phyloP scores from a whole-genome alignment of 2,329 filamentous ascomycete species.

The Scedosporium boydii region DNA sequence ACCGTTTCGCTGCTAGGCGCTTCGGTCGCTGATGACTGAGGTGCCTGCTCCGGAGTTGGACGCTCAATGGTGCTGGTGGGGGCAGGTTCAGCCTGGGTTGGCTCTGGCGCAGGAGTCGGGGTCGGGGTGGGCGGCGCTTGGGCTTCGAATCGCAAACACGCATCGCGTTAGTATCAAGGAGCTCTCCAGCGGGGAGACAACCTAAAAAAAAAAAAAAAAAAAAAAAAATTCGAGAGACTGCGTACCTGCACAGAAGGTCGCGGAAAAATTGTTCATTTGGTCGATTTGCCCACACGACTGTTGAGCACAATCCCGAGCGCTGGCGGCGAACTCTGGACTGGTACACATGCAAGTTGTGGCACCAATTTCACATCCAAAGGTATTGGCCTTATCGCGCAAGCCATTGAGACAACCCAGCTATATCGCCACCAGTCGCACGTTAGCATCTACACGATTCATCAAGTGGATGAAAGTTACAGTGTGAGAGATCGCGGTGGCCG shows the following conservation, averaged over 20 bases:
- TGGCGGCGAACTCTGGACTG: slow-evolving; percentile 21
- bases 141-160: neutral
- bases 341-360: slow-evolving; percentile 30
- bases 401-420: slow-evolving; percentile 10
- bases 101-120: neutral
- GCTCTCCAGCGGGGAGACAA: neutral
- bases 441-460: neutral
- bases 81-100: slow-evolving; percentile 4
- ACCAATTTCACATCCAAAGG: slow-evolving; percentile 11
- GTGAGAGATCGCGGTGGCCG: neutral
- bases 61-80: slow-evolving; percentile 4
- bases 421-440: neutral
- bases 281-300: slow-evolving; percentile 17
- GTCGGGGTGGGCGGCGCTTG: neutral
- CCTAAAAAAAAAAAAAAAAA: neutral
- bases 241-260: slow-evolving; percentile 20
- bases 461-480: neutral
- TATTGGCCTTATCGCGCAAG: slow-evolving; percentile 7
- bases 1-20: neutral
- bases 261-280: slow-evolving; percentile 18
- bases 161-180: neutral
- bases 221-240: neutral
- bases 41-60: slow-evolving; percentile 1
- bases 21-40: neutral
- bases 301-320: slow-evolving; percentile 30